Conservation (phyloP, 495 filamentous ascomycete genomes). For the Penicillium alfredii region DNA sequence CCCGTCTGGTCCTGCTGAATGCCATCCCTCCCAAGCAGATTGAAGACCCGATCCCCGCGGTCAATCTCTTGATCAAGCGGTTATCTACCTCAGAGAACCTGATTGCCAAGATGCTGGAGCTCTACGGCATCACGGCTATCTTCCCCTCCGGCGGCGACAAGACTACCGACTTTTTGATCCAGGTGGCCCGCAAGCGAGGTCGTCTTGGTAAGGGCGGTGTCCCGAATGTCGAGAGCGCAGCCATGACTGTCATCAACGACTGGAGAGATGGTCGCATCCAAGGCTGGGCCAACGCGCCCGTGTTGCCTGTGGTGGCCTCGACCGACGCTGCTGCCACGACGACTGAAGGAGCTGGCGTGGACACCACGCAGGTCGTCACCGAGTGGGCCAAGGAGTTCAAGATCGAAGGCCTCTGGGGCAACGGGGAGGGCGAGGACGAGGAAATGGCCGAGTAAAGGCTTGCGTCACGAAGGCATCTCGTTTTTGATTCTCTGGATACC, state of each 20-base stretch:
- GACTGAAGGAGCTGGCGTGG: constrained; percentile 36
- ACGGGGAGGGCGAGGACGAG: constrained; percentile 44
- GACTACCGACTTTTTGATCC: constrained; percentile 89
- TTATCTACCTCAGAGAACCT: constrained; percentile 67
- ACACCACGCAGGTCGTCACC: constrained; percentile 80
- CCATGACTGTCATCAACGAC: constrained; percentile 88
- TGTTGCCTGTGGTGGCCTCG: constrained; percentile 46
- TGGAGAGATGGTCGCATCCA: constrained; percentile 95
- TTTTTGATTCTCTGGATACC: constrained; percentile 30
- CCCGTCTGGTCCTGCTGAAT: constrained; percentile 80
- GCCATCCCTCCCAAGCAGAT: constrained; percentile 92
- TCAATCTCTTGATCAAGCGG: constrained; percentile 71
- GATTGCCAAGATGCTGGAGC: constrained; percentile 64
- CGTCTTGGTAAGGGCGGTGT: constrained; percentile 84
- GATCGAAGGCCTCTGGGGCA: constrained; percentile 87
- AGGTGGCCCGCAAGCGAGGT: constrained; percentile 89
- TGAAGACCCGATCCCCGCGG: constrained; percentile 80
- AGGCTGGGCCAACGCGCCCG: constrained; percentile 80
- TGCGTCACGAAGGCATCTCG: constrained; percentile 22
- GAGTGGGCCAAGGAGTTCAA: constrained; percentile 96
- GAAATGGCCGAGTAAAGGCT: constrained; percentile 40
- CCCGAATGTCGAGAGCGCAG: constrained; percentile 80
- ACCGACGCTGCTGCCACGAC: constrained; percentile 24
- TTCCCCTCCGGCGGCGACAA: constrained; percentile 60
- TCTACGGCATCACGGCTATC: constrained; percentile 80